phyloP scores from a whole-genome alignment of 805 yeast species.

The Metschnikowia dekortorum region DNA sequence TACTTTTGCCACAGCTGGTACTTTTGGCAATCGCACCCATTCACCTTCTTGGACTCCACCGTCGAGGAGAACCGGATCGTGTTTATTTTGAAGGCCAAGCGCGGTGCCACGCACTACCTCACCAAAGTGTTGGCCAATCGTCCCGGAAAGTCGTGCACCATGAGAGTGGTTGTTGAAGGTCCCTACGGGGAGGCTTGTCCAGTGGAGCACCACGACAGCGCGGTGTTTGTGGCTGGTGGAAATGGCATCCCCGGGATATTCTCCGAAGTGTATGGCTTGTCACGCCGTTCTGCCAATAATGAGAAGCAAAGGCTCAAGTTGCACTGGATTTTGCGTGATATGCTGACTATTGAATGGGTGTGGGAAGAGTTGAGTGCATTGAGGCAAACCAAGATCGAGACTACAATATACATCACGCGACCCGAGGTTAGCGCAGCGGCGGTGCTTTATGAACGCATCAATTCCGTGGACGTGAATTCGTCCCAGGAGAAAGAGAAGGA shows the following conservation, averaged over 20 bases:
- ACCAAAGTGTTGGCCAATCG: conserved; percentile 23
- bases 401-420: conserved; percentile 15
- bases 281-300: conserved; percentile 18
- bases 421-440: conserved; percentile 6
- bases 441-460: conserved; percentile 7
- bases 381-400: conserved; percentile 8
- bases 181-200: conserved; percentile 62
- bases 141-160: conserved; percentile 26
- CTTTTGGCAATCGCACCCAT: conserved; percentile 44
- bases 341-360: conserved; percentile 12
- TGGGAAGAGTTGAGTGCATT: conserved; percentile 12
- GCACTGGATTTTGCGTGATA: conserved; percentile 16
- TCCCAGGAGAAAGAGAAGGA: conserved; percentile 6
- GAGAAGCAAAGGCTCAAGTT: conserved; percentile 11
- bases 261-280: conserved; percentile 35
- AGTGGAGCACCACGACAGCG: conserved; percentile 46
- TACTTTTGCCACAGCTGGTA: conserved; percentile 30
- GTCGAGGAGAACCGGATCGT: conserved; percentile 20
- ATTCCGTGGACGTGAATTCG: conserved; percentile 2
- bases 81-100: conserved; percentile 34
- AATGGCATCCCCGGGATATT: conserved; percentile 66
- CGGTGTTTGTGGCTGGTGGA: conserved; percentile 68
- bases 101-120: conserved; percentile 35
- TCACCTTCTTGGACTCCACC: conserved; percentile 27
- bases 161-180: conserved; percentile 51